Conservation (phyloP, 192 early-diverging fungal species). For the Coemansia sp. region DNA sequence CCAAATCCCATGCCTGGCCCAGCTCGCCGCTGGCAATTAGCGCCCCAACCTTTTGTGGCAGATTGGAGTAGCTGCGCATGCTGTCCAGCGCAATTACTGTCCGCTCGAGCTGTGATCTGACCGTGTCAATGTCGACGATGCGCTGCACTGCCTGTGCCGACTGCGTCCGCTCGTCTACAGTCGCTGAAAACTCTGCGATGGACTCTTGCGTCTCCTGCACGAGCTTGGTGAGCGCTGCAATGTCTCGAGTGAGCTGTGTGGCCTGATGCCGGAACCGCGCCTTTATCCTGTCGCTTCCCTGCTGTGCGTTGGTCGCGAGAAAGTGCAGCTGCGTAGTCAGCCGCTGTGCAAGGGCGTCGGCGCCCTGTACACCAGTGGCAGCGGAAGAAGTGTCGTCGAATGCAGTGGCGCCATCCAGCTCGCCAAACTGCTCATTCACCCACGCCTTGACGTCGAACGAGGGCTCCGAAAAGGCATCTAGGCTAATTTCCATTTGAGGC, state of each 20-base stretch:
- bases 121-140: conserved; percentile 30
- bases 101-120: conserved; percentile 17
- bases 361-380: background rate
- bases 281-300: conserved; percentile 49
- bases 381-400: conserved; percentile 5
- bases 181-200: conserved; percentile 11
- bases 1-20: conserved; percentile 32
- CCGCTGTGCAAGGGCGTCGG: conserved; percentile 26
- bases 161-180: conserved; percentile 19
- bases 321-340: conserved; percentile 49
- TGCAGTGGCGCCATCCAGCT: conserved; percentile 6
- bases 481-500: conserved; percentile 31
- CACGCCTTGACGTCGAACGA: conserved; percentile 42
- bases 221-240: conserved; percentile 26
- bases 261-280: conserved; percentile 51
- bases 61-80: conserved; percentile 34
- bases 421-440: conserved; percentile 45
- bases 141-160: conserved; percentile 20
- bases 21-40: conserved; percentile 33
- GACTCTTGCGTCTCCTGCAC: conserved; percentile 32
- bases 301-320: conserved; percentile 47
- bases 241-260: conserved; percentile 41
- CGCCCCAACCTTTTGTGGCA: conserved; percentile 34
- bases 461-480: conserved; percentile 37
- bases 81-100: conserved; percentile 29